Conservation (phyloP, 257 asterid species). For the Orobanche coerulescens region DNA sequence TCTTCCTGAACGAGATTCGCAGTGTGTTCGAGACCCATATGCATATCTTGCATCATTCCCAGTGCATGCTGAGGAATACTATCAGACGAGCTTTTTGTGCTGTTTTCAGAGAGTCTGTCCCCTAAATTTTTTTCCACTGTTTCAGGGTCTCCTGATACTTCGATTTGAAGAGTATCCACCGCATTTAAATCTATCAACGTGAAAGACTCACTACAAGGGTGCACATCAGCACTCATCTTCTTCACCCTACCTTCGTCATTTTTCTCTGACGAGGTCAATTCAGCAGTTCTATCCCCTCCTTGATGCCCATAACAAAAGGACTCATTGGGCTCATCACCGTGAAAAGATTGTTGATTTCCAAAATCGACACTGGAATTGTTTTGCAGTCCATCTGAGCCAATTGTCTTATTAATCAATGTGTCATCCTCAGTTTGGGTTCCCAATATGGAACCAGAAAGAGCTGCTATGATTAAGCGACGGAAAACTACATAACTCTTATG, state of each 20-base stretch:
- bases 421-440: not conserved
- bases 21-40: not conserved
- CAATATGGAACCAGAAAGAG: conserved; percentile 11
- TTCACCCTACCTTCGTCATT: conserved; percentile 9
- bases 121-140: conserved; percentile 22
- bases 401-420: not conserved
- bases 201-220: conserved; percentile 23
- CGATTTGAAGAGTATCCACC: conserved; percentile 13
- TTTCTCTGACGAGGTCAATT: conserved; percentile 15
- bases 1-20: conserved; percentile 13
- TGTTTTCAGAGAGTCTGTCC: not conserved
- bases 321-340: conserved; percentile 22
- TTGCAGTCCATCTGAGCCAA: not conserved
- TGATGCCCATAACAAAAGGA: conserved; percentile 20
- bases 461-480: conserved; percentile 11
- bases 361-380: not conserved
- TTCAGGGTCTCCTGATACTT: conserved; percentile 21
- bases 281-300: conserved; percentile 19
- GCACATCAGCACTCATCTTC: conserved; percentile 5
- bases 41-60: conserved; percentile 20
- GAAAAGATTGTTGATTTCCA: conserved; percentile 16
- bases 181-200: conserved; percentile 25
- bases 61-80: conserved; percentile 12
- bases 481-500: not conserved
- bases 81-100: conserved; percentile 16